Evolutionary conservation across 2,329 filamentous ascomycete genomes (phyloP).

Genomic region (Pseudogymnoascus sp.): DNA sequence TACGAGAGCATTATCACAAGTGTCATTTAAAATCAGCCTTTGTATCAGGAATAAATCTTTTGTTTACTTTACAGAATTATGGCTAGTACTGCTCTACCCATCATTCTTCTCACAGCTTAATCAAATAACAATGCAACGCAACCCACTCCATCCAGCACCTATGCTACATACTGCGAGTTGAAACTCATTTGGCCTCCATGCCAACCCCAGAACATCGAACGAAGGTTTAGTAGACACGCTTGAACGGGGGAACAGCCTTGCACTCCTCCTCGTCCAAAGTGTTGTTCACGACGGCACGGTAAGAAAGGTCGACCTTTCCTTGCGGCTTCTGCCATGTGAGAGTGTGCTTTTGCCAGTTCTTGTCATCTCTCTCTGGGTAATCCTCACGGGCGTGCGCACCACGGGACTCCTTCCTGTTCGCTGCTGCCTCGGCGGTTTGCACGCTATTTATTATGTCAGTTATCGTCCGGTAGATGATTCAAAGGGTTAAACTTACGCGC

Average conservation of each 20-base stretch:
- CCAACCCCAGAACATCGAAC: conserved; percentile 8
- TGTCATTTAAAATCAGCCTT: not conserved
- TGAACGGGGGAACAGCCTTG: conserved; percentile 93
- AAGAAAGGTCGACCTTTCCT: conserved; percentile 75
- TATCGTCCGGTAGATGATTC: conserved; percentile 18
- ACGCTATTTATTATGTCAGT: conserved; percentile 41
- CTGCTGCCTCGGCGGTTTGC: conserved; percentile 85
- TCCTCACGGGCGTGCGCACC: conserved; percentile 97
- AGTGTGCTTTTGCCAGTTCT: conserved; percentile 99
- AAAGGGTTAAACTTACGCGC: conserved; percentile 60
- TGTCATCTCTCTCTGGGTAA: conserved; percentile 88
- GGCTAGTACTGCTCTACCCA: conserved; percentile 9
- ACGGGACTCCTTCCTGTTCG: conserved; percentile 93
- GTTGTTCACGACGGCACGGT: conserved; percentile 72
- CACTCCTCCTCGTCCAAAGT: conserved; percentile 95
- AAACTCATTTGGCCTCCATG: conserved; percentile 3
- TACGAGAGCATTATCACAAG: not conserved
- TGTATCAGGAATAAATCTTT: conserved; percentile 1
- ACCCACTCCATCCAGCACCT: conserved; percentile 10
- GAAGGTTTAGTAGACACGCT: conserved; percentile 68
- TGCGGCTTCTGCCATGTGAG: conserved; percentile 96
- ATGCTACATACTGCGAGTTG: conserved; percentile 11
- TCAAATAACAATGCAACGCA: conserved; percentile 9
- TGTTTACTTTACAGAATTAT: conserved; percentile 9
- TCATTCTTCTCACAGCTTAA: conserved; percentile 5